Conservation (phyloP, 2,329 filamentous ascomycete species). For the Aspergillus phoenicis region DNA sequence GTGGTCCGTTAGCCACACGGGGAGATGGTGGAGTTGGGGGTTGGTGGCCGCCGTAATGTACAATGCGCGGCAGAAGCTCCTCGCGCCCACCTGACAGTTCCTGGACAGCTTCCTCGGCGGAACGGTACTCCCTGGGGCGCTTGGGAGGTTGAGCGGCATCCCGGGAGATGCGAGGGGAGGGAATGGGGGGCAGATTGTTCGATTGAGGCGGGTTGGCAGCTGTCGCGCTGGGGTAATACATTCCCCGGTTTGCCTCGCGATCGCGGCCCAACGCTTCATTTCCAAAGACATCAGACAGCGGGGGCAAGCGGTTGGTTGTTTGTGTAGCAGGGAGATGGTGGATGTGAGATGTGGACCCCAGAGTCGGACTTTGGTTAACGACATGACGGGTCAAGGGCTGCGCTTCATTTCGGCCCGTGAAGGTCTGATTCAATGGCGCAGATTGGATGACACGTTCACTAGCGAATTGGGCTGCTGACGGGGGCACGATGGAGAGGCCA, state of each 20-base stretch:
- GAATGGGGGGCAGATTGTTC: constrained; percentile 67
- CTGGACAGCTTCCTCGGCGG: constrained; percentile 91
- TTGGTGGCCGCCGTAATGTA: constrained; percentile 93
- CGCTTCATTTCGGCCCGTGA: constrained; percentile 83
- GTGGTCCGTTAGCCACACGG: constrained; percentile 31
- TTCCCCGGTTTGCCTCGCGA: constrained; percentile 37
- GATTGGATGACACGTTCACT: constrained; percentile 96
- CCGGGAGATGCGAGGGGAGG: constrained; percentile 74
- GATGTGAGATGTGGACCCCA: constrained; percentile 84
- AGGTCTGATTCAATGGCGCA: constrained; percentile 89
- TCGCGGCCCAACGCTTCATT: constrained; percentile 65
- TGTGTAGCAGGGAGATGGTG: constrained; percentile 86
- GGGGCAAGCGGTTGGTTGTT: constrained; percentile 87
- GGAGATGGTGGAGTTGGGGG: constrained; percentile 88
- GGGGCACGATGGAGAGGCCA: constrained; percentile 91
- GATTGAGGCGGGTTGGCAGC: constrained; percentile 66
- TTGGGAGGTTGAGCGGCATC: constrained; percentile 54
- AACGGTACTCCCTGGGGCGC: constrained; percentile 84
- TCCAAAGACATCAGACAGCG: constrained; percentile 92
- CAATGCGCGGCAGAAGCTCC: constrained; percentile 86
- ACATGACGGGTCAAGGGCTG: constrained; percentile 76
- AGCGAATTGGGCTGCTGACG: constrained; percentile 87
- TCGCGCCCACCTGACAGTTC: constrained; percentile 88
- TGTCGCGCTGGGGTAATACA: constrained; percentile 57
- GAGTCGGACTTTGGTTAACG: constrained; percentile 77